phyloP scores from a whole-genome alignment of 352 stramenopile species.

The Phytopythium oedochilum region DNA sequence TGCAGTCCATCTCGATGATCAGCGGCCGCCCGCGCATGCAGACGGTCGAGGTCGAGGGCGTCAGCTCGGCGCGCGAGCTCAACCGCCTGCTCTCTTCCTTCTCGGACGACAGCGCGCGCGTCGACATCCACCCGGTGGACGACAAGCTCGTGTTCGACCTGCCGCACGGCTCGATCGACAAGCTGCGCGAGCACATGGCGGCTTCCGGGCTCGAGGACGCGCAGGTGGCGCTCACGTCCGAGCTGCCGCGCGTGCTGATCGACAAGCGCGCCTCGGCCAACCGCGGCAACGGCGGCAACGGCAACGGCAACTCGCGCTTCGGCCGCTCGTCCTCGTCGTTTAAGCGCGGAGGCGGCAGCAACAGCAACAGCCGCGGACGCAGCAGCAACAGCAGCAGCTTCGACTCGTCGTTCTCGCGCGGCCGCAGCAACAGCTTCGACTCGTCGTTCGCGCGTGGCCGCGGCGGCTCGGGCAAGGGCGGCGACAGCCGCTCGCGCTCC shows the following conservation, averaged over 20 bases:
- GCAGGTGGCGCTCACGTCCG: slow-evolving; percentile 34
- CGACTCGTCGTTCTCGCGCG: slow-evolving; percentile 54
- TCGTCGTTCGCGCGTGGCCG: slow-evolving; percentile 5
- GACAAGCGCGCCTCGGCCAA: slow-evolving; percentile 12
- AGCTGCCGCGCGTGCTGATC: slow-evolving; percentile 57
- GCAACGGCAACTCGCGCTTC: slow-evolving; percentile 22
- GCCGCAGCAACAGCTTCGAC: slow-evolving; percentile 18
- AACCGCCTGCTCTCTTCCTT: slow-evolving; percentile 40
- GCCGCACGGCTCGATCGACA: slow-evolving; percentile 37
- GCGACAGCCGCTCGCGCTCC: neutral
- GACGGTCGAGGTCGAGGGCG: slow-evolving; percentile 57
- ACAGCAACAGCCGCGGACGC: slow-evolving; percentile 20
- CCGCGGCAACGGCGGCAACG: slow-evolving; percentile 19
- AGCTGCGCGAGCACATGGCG: slow-evolving; percentile 38
- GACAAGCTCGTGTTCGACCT: slow-evolving; percentile 73
- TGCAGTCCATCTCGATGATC: slow-evolving; percentile 71
- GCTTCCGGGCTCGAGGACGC: slow-evolving; percentile 22
- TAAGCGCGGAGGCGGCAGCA: slow-evolving; percentile 13
- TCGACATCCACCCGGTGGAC: slow-evolving; percentile 54
- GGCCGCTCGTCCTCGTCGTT: slow-evolving; percentile 6
- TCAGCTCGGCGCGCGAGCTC: slow-evolving; percentile 41
- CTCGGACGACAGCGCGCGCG: slow-evolving; percentile 25
- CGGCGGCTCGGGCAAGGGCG: slow-evolving; percentile 16
- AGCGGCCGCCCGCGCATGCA: slow-evolving; percentile 58
- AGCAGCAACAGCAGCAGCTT: slow-evolving; percentile 17